Evolutionary conservation across 169 alveolate genomes (phyloP).

Genomic region (Cryptosporidium baileyi): DNA sequence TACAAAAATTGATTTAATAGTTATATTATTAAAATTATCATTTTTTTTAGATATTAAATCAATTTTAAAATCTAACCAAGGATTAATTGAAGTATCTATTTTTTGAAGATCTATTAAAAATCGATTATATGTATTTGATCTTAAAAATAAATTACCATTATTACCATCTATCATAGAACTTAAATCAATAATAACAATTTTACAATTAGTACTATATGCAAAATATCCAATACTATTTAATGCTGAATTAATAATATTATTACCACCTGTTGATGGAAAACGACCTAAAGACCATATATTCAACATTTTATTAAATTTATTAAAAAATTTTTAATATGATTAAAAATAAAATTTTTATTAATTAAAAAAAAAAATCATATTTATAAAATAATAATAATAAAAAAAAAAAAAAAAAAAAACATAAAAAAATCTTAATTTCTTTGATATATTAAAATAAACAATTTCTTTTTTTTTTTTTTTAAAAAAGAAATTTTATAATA

Average conservation of each 20-base stretch:
- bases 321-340: too few relatives aligned
- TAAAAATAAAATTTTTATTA: too few relatives aligned
- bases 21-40: neutral
- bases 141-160: slow-evolving; percentile 24
- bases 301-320: too few relatives aligned
- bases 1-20: slow-evolving; percentile 8
- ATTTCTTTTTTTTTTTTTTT: neutral
- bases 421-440: neutral
- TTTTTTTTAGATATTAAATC: neutral
- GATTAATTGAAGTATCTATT: neutral
- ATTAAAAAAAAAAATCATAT: too few relatives aligned
- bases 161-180: slow-evolving; percentile 61
- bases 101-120: slow-evolving; percentile 13
- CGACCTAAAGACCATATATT: slow-evolving; percentile 59
- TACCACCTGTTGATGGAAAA: slow-evolving; percentile 16
- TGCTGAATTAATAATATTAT: neutral
- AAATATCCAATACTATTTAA: slow-evolving; percentile 34
- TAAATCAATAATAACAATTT: slow-evolving; percentile 21
- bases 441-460: neutral
- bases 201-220: slow-evolving; percentile 60
- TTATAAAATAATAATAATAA: neutral
- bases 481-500: neutral
- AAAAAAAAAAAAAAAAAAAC: neutral
- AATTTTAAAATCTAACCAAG: slow-evolving; percentile 4
- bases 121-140: slow-evolving; percentile 48